Evolutionary conservation across 2,329 filamentous ascomycete genomes (phyloP), one percentile per base, ranked within the genome.

Genomic region (Cladosporium velox): DNA sequence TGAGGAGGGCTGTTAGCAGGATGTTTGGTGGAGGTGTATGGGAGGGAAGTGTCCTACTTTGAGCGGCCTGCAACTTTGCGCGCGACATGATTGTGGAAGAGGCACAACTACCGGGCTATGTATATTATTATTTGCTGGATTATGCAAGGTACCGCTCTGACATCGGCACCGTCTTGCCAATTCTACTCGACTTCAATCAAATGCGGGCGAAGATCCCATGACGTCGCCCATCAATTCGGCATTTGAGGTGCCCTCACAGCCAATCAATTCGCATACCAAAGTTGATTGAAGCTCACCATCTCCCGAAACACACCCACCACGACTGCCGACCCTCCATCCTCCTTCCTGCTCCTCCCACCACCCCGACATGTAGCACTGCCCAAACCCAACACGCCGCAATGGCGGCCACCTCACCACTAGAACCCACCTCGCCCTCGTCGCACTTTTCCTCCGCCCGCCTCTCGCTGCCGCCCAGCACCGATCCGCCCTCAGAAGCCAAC

Each of bases 401-500:
- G 67, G 67, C 69, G 52, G 66, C 67, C 34, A 44, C 54, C 44
- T 69, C 70, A 26, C 67, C 70, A 6, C 64, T 67, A 14, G 62
- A 38, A 60, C 74, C 64, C 55, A 59, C 63, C 21, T 30, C 64
- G 30, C 64, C 55, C 24, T 60, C 58, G 8, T 54, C 44, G 3
- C 47, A 60, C 57, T 57, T 60, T n/a, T 15, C 34, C 12, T 26
- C 55, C 12, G 21, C 30, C 44, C 64, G 55, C 47, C 80, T 88
- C 11, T 81, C 89, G 71, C 86, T 98, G 3, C 94, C 94, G 0
- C 83, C 89, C 38, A 96, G 91, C 71, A 97, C 93, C 77, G 91
- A 96, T 72, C 94, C 94, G 30, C 93, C 93, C 0, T 86, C 87
- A 21, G 85, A 88, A 12, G 85, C 86, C 57, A 89, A 90, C 66